Evolutionary conservation across 768 basidiomycete genomes (phyloP), one percentile per base, ranked within the genome.

Genomic region (Collybia nuda): DNA sequence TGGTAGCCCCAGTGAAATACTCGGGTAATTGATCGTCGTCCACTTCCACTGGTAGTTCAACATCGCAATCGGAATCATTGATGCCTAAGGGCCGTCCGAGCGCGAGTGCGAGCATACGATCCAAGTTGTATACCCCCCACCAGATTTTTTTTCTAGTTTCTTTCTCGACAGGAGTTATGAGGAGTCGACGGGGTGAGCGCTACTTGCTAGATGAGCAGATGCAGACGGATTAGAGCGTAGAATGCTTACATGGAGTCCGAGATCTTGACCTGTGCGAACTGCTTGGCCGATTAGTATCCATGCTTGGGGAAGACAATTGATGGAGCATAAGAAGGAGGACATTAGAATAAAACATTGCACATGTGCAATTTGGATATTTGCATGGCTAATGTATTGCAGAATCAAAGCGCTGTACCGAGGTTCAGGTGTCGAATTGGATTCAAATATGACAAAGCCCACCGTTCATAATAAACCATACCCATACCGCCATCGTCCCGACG

Each of bases 221-320:
- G 39, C 44, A 57, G 44, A 38, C 55, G 29, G 53, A 55, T 21
- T 17, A 39, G 51, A 49, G 26, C 32, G 18, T 39, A 47, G 51
- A 21, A 51, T 43, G 65, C 90, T 76, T 71, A 94, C 92, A 72
- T 95, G 93, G 58, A 96, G 79, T 40, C 93, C 93, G 37, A 95
- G 76, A 71, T 96, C 93, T 67, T 95, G 93, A 2, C 89, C 93
- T 52, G 84, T 84, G 52, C 93, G 84, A 41, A 96, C 83, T 19
- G 90, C 93, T 66, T 95, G 93, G 38, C 93, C 93, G 48, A 93
- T 82, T 50, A 94, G 77, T 55, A 95, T 81, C 93, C 93, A 96
- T 24, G 93, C 91, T 69, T 94, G 93, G 2, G 93, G 93, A 45
- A 96, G 80, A 63, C 93, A 93, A 62, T 96, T 96, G 58, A 95